Evolutionary conservation across 345 rosid genomes (phyloP).

Genomic region (Eucalyptus victrix): DNA sequence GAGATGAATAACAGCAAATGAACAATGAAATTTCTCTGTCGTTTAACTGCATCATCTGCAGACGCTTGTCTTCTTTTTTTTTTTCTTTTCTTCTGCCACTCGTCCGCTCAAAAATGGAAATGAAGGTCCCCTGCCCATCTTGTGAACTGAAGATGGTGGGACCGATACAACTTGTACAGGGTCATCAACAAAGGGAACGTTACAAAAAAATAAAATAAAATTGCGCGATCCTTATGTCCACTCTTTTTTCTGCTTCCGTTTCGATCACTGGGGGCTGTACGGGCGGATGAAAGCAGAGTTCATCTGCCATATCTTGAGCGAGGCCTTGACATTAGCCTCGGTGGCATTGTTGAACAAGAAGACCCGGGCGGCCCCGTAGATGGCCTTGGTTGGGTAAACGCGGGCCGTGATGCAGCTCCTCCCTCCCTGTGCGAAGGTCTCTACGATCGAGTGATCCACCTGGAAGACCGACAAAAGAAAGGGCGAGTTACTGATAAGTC

Average conservation of each 20-base stretch:
- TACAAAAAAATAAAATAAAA: neutral
- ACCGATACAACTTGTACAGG: neutral
- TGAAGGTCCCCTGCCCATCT: neutral
- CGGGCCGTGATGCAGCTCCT: constrained; percentile 72
- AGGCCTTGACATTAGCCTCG: constrained; percentile 49
- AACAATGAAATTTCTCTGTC: neutral
- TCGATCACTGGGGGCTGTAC: neutral
- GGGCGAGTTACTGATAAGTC: neutral
- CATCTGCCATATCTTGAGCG: constrained; percentile 70
- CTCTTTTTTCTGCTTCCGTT: neutral
- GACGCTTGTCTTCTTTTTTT: neutral
- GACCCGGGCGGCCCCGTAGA: constrained; percentile 62
- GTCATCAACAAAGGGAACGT: neutral
- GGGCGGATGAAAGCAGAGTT: constrained; percentile 71
- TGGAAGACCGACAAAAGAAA: neutral
- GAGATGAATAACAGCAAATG: neutral
- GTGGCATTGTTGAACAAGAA: constrained; percentile 87
- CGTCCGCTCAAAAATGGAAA: neutral
- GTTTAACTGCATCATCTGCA: neutral
- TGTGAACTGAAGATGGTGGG: neutral
- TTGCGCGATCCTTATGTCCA: neutral
- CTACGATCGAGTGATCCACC: constrained; percentile 97
- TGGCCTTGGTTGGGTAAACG: constrained; percentile 83
- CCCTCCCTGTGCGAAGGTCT: constrained; percentile 83
- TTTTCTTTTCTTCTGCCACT: neutral